These are phyloP conservation scores for Mrakia frigida DNA, from an alignment of 768 basidiomycete genomes.

Conservation along the genomic window DNA sequence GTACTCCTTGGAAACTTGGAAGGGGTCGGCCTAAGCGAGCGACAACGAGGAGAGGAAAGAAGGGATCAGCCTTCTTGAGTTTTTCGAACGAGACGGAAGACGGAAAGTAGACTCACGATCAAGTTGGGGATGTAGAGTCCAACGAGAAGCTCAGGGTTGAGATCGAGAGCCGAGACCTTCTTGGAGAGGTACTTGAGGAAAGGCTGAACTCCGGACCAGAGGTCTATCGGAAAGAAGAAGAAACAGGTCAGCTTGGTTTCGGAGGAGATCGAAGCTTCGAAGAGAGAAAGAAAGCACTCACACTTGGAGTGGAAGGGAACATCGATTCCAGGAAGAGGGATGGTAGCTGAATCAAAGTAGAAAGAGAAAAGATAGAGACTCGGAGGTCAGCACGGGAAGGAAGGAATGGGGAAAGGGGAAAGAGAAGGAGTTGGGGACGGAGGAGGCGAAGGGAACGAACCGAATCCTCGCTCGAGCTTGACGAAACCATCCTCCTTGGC, in stretches of 20 bases:
- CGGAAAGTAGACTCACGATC: constrained; percentile 46
- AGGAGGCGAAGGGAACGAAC: constrained; percentile 41
- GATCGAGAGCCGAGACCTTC: constrained; percentile 86
- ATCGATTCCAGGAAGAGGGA: constrained; percentile 73
- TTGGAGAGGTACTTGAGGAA: constrained; percentile 65
- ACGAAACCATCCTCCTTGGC: constrained; percentile 73
- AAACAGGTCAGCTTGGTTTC: neutral
- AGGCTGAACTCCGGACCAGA: constrained; percentile 97
- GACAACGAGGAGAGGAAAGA: neutral
- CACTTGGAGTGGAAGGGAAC: constrained; percentile 98
- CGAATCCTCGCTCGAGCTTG: constrained; percentile 92
- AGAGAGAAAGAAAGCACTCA: neutral
- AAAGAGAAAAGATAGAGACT: neutral
- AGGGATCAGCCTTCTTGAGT: neutral
- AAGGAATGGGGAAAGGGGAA: constrained; percentile 43
- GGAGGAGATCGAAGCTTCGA: neutral
- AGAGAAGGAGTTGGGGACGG: constrained; percentile 85
- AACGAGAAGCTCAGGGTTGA: constrained; percentile 90
- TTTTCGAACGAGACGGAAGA: neutral
- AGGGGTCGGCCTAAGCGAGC: constrained; percentile 37
- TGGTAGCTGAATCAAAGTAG: constrained; percentile 33
- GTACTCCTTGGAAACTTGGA: constrained; percentile 57
- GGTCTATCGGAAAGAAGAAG: constrained; percentile 45
- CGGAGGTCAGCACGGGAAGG: neutral
- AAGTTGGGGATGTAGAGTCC: constrained; percentile 97